phyloP scores from a whole-genome alignment of 169 alveolate genomes.

The Amoebophrya sp. region DNA sequence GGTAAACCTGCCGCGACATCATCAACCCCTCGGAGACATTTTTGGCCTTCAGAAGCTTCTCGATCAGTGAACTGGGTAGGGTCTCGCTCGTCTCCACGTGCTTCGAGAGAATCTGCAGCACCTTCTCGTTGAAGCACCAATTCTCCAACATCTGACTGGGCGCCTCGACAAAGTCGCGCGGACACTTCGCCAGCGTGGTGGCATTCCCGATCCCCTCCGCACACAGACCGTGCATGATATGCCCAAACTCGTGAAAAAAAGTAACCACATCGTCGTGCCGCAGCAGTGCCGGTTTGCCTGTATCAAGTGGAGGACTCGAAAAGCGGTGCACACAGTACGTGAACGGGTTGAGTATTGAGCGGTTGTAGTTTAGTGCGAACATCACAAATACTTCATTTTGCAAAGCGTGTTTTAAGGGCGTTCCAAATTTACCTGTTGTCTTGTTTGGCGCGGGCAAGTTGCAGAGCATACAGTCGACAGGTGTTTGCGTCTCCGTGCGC shows the following conservation, averaged over 20 bases:
- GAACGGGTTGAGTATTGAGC: too few species aligned
- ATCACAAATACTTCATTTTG: too few species aligned
- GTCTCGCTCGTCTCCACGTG: constrained; percentile 30
- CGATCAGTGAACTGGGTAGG: constrained; percentile 21
- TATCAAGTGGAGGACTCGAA: too few species aligned
- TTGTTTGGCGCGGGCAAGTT: constrained; percentile 29
- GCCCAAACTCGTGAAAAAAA: constrained; percentile 47
- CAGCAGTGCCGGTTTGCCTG: constrained; percentile 38
- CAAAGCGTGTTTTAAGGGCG: too few species aligned
- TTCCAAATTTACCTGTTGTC: too few species aligned
- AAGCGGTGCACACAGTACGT: too few species aligned
- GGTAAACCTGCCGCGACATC: constrained; percentile 31
- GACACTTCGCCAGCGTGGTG: constrained; percentile 33
- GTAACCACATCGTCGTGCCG: constrained; percentile 43
- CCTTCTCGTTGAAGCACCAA: constrained; percentile 34
- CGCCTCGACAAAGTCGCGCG: constrained; percentile 42
- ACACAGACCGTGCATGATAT: constrained; percentile 43
- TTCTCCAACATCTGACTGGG: constrained; percentile 44
- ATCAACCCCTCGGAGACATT: constrained; percentile 33
- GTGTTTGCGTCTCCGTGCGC: constrained; percentile 22
- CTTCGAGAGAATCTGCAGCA: background rate
- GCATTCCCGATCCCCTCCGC: constrained; percentile 36
- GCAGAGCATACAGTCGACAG: constrained; percentile 28
- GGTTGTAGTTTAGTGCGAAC: too few species aligned
- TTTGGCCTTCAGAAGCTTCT: constrained; percentile 25